Evolutionary conservation across 768 basidiomycete genomes (phyloP).

Genomic region (Pulveroboletus sp.): DNA sequence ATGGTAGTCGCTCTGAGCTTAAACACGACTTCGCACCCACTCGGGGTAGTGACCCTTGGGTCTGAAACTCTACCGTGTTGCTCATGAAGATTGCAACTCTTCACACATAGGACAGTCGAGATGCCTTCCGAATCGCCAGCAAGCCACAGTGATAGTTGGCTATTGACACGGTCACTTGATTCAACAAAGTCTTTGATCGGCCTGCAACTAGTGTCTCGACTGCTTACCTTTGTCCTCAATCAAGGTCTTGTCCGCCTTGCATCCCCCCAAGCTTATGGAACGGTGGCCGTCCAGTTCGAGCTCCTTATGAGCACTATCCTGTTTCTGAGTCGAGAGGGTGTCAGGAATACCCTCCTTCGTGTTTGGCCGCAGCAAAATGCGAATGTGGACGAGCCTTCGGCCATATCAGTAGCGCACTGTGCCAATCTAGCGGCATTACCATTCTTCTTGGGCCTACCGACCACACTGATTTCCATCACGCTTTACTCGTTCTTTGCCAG

Average conservation of each 20-base stretch:
- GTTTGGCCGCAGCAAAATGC: constrained; percentile 27
- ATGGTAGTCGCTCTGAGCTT: neutral
- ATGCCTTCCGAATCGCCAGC: constrained; percentile 5
- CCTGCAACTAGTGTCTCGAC: constrained; percentile 79
- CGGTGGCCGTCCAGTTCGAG: constrained; percentile 92
- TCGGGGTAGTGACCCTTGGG: no score
- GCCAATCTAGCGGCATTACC: constrained; percentile 61
- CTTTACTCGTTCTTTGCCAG: constrained; percentile 56
- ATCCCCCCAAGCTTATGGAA: constrained; percentile 82
- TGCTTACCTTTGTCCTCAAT: constrained; percentile 86
- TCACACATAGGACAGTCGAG: constrained; percentile 7
- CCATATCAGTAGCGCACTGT: constrained; percentile 16
- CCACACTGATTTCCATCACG: constrained; percentile 47
- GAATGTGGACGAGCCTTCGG: neutral
- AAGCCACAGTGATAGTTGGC: constrained; percentile 5
- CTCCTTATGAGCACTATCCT: constrained; percentile 84
- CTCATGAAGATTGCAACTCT: constrained; percentile 1
- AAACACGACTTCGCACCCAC: no score
- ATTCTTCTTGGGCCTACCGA: constrained; percentile 59
- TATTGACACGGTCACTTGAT: constrained; percentile 32
- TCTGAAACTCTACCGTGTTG: no score
- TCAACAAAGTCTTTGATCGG: constrained; percentile 67
- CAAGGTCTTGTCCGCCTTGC: constrained; percentile 81
- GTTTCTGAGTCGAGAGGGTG: constrained; percentile 90
- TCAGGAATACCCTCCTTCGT: constrained; percentile 82